phyloP scores from a whole-genome alignment of 192 early-diverging fungal genomes.

The Neocallimastix lanati region DNA sequence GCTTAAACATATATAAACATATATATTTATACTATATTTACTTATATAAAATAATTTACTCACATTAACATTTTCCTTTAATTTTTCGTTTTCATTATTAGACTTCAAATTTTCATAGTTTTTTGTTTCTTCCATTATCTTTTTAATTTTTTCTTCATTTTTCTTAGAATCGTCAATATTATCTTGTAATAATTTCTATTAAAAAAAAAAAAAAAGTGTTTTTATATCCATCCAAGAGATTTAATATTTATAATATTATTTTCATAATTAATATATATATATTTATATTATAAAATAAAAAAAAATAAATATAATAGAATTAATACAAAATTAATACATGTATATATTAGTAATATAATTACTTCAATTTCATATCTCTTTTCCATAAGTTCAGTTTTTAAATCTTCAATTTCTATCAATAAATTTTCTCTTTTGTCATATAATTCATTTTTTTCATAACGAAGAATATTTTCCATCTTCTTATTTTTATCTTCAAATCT shows the following conservation, averaged over 20 bases:
- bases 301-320: too few relatives aligned
- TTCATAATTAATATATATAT: too few relatives aligned
- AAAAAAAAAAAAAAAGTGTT: too few relatives aligned
- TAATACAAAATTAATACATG: too few relatives aligned
- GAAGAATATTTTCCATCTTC: background rate
- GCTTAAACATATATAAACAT: too few relatives aligned
- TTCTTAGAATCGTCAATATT: background rate
- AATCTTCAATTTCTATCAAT: background rate
- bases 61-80: background rate
- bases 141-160: background rate
- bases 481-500: background rate
- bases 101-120: background rate
- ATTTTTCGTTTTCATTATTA: background rate
- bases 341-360: too few relatives aligned
- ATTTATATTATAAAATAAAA: too few relatives aligned
- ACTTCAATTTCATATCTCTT: background rate
- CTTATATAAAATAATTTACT: background rate
- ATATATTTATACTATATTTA: too few relatives aligned
- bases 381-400: background rate
- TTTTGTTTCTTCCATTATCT: background rate
- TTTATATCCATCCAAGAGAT: too few relatives aligned
- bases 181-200: background rate
- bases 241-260: too few relatives aligned
- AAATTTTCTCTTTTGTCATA: background rate
- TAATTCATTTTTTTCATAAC: background rate